These are phyloP conservation scores for Solanum sejunctum DNA, from an alignment of 257 asterid genomes.

Conservation along the genomic window DNA sequence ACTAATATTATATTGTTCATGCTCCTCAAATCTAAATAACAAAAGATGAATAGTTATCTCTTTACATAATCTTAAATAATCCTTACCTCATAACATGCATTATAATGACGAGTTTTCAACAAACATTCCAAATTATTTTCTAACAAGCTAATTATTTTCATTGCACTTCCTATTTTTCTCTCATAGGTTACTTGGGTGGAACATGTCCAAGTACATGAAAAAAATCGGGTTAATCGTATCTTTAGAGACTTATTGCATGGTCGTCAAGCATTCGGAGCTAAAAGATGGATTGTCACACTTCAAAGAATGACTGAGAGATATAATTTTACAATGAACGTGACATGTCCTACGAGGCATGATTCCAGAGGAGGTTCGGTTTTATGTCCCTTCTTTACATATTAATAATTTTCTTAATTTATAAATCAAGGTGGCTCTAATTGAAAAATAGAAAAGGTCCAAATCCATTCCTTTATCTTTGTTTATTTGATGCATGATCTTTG, in stretches of 20 bases:
- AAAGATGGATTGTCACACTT: conserved; percentile 47
- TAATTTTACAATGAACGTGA: conserved; percentile 27
- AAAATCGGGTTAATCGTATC: conserved; percentile 30
- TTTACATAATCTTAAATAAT: background rate
- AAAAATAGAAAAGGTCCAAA: background rate
- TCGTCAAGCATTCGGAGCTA: conserved; percentile 65
- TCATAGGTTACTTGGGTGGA: conserved; percentile 73
- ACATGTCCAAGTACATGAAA: conserved; percentile 71
- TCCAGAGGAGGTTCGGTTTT: conserved; percentile 37
- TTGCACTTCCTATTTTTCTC: background rate
- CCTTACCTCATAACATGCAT: background rate
- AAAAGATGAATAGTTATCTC: background rate
- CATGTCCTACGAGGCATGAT: conserved; percentile 12
- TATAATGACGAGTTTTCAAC: background rate
- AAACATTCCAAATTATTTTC: background rate
- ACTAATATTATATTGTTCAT: background rate
- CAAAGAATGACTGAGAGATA: conserved; percentile 54
- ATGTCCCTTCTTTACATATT: background rate
- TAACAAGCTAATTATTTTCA: background rate
- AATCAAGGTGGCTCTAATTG: background rate
- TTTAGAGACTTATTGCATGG: conserved; percentile 40
- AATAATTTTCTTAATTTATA: background rate
- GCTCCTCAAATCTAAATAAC: background rate
- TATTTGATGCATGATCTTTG: background rate
- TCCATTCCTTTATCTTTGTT: background rate